Evolutionary conservation across 2,329 filamentous ascomycete genomes (phyloP), one percentile per base, ranked within the genome.

Genomic region (Tolypocladium inflatum): DNA sequence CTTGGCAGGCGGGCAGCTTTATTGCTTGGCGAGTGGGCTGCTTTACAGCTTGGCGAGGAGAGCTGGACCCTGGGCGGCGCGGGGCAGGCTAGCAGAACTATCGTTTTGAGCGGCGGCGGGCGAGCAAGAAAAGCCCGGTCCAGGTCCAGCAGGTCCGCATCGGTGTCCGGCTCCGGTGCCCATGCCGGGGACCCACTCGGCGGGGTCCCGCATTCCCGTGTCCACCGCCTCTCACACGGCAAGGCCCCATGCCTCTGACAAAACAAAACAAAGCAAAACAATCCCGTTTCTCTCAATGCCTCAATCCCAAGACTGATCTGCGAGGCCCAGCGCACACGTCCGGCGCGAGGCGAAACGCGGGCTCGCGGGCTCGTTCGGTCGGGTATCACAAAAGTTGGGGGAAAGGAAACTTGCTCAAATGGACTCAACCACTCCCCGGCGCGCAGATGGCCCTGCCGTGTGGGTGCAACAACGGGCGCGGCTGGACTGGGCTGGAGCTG

Each of bases 351-450:
- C 48, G 30, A 35, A n/a, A 13, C 30, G 26, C 26, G 26, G 26
- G 26, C 26, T 30, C 26, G 26, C 26, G 30, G 30, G 30, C 30
- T 33, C 30, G 30, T 7, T 33, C 30, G 30, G 30, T 33, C 8
- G 30, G 30, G 30, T 33, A 33, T 33, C 30, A 33, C 30, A 33
- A 7, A 17, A 7, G 13, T 8, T 17, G 2, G 11, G 2, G 23
- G 17, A 9, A n/a, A 2, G 15, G 30, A 48, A 57, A 57, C 51
- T 50, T 57, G 56, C 56, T 57, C 56, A 57, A 57, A 57, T 56
- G 37, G 45, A 52, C 55, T 37, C 55, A 42, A 15, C 37, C 2
- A 8, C 13, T 13, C 23, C 2, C 30, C 19, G 19, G 19, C 30
- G 13, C 1, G 9, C 6, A 15, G 17, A 35, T 8, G 7, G 13